phyloP scores from a whole-genome alignment of 257 asterid genomes.

The Galeopsis tetrahit region DNA sequence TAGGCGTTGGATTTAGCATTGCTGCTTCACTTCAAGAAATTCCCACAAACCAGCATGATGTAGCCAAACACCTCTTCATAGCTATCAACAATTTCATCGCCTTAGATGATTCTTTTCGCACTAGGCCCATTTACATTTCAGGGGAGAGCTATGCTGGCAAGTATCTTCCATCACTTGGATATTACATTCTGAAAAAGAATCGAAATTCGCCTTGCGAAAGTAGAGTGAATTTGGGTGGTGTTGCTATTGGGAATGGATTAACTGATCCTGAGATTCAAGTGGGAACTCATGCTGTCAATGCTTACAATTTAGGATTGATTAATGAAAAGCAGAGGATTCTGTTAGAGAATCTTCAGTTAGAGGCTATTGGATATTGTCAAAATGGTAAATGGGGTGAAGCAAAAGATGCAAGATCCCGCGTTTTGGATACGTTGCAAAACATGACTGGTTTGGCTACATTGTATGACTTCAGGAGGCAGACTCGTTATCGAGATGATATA shows the following conservation, averaged over 20 bases:
- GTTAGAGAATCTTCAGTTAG: constrained; percentile 63
- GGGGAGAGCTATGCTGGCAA: constrained; percentile 92
- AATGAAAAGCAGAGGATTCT: constrained; percentile 59
- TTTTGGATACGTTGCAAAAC: constrained; percentile 44
- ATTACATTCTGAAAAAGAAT: constrained; percentile 52
- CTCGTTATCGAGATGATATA: constrained; percentile 56
- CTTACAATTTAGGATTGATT: constrained; percentile 64
- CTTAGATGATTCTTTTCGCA: constrained; percentile 47
- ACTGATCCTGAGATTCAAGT: constrained; percentile 80
- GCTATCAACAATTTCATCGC: constrained; percentile 58
- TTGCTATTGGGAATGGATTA: constrained; percentile 83
- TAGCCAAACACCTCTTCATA: constrained; percentile 62
- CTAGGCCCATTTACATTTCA: constrained; percentile 63
- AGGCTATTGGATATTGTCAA: constrained; percentile 45
- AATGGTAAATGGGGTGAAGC: constrained; percentile 68
- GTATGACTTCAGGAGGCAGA: constrained; percentile 63
- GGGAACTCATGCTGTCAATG: constrained; percentile 62
- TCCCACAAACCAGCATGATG: constrained; percentile 65
- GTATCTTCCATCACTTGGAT: constrained; percentile 77
- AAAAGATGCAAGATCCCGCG: constrained; percentile 50
- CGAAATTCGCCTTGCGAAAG: constrained; percentile 35
- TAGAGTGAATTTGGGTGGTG: constrained; percentile 65
- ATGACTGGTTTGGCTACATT: constrained; percentile 87
- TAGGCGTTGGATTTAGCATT: constrained; percentile 76
- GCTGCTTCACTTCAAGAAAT: constrained; percentile 64